Conservation (phyloP, 2,329 filamentous ascomycete genomes). For the Colletotrichum tanaceti region DNA sequence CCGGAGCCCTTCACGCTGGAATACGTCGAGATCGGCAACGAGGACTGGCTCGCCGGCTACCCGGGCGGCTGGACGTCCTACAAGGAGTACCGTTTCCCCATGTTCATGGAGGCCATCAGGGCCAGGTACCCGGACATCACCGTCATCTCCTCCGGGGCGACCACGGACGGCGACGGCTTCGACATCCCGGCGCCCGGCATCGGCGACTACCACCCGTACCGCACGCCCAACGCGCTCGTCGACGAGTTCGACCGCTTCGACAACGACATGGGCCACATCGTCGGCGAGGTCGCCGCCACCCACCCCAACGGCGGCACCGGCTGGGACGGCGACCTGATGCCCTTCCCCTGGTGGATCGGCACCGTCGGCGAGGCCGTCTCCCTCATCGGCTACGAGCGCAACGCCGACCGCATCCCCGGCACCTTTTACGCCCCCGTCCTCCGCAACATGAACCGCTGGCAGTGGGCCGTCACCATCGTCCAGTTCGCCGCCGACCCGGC, state of each 20-base stretch:
- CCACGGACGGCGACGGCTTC: conserved; percentile 58
- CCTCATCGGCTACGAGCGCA: conserved; percentile 73
- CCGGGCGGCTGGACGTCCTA: conserved; percentile 60
- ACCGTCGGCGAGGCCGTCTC: conserved; percentile 74
- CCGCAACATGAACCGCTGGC: conserved; percentile 62
- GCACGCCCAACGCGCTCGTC: conserved; percentile 62
- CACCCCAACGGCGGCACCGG: conserved; percentile 64
- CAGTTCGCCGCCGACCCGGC: conserved; percentile 61
- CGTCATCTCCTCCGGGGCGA: conserved; percentile 63
- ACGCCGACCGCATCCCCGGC: conserved; percentile 68
- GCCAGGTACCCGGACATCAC: conserved; percentile 67
- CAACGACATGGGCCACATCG: conserved; percentile 55
- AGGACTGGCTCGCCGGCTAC: conserved; percentile 70
- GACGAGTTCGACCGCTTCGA: conserved; percentile 65
- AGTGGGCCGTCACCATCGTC: conserved; percentile 64
- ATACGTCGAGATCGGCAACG: conserved; percentile 76
- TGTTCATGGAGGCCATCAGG: conserved; percentile 70
- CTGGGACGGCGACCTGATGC: conserved; percentile 58
- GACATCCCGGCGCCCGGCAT: conserved; percentile 56
- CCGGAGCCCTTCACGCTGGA: conserved; percentile 69
- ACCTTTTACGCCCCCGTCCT: conserved; percentile 63
- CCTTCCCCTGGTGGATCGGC: conserved; percentile 68
- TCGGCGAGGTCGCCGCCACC: conserved; percentile 64
- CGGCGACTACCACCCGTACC: conserved; percentile 65
- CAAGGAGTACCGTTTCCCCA: conserved; percentile 66